These are phyloP conservation scores for Pleomassaria siparia DNA, from an alignment of 2,329 filamentous ascomycete species.

Conservation along the genomic window DNA sequence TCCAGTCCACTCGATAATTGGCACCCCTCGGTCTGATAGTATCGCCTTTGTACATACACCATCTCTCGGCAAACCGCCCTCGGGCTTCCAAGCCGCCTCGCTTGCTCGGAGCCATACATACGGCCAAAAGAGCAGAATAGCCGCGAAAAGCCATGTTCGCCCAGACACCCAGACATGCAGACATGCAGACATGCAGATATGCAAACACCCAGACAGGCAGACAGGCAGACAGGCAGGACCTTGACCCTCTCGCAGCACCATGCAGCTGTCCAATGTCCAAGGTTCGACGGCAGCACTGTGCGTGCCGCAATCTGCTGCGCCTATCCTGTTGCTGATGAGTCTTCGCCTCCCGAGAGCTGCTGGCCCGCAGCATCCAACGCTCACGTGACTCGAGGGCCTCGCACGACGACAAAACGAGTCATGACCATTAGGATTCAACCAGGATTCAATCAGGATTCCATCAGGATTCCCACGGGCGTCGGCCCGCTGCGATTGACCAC, in stretches of 20 bases:
- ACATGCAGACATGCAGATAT: no score
- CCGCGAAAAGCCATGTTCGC: slow-evolving; percentile 9
- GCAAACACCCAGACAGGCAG: background rate
- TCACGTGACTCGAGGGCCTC: no score
- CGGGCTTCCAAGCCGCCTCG: slow-evolving; percentile 4
- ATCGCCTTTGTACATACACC: background rate
- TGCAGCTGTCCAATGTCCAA: no score
- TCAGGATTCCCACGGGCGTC: slow-evolving; percentile 15
- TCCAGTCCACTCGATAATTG: no score
- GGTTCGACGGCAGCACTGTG: no score
- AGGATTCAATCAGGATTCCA: background rate
- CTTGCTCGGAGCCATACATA: slow-evolving; percentile 11
- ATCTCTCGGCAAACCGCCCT: background rate
- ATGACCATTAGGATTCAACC: no score
- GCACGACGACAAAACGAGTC: no score
- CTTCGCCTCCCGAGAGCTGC: background rate
- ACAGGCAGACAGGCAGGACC: no score
- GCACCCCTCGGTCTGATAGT: no score
- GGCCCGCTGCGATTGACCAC: slow-evolving; percentile 27
- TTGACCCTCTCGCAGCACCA: no score
- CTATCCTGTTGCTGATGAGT: background rate
- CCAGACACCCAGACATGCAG: background rate
- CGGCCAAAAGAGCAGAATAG: slow-evolving; percentile 11
- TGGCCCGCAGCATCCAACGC: background rate
- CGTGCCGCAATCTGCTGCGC: background rate